These are phyloP conservation scores for Medicago lupulina DNA, from an alignment of 306 rosid genomes.

Conservation along the genomic window DNA sequence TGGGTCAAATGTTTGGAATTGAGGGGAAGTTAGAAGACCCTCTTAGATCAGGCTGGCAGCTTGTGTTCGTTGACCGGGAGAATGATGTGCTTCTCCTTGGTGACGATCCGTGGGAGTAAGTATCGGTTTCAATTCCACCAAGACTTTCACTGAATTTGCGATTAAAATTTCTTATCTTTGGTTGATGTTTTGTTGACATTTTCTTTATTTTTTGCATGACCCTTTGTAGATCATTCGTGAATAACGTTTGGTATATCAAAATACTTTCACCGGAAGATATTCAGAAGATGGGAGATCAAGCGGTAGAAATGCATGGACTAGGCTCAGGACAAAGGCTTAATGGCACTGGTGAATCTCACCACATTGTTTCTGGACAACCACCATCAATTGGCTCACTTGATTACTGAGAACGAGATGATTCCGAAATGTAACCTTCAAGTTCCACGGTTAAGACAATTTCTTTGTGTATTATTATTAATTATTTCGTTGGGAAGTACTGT, in stretches of 20 bases:
- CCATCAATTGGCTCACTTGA: constrained; percentile 74
- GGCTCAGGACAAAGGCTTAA: constrained; percentile 63
- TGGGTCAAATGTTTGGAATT: constrained; percentile 90
- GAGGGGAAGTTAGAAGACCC: constrained; percentile 94
- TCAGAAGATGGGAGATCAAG: constrained; percentile 80
- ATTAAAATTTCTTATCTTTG: neutral
- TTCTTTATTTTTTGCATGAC: too few species aligned
- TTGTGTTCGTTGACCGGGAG: constrained; percentile 99
- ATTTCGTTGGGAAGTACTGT: constrained; percentile 20
- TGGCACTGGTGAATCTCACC: constrained; percentile 55
- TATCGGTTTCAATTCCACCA: constrained; percentile 27
- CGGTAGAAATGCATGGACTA: constrained; percentile 59
- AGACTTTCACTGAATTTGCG: neutral
- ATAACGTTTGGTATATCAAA: constrained; percentile 85
- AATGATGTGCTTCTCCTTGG: constrained; percentile 95
- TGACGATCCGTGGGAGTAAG: constrained; percentile 99
- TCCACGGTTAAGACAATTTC: constrained; percentile 37
- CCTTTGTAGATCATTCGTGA: constrained; percentile 73
- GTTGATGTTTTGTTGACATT: too few species aligned
- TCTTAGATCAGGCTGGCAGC: constrained; percentile 99
- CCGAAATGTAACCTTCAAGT: constrained; percentile 27
- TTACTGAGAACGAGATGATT: constrained; percentile 51
- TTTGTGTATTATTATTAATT: constrained; percentile 24
- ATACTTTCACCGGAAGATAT: constrained; percentile 86
- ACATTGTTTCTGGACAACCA: constrained; percentile 66